phyloP scores from a whole-genome alignment of 371 early-diverging fungal genomes.

The Coemansia sp. region DNA sequence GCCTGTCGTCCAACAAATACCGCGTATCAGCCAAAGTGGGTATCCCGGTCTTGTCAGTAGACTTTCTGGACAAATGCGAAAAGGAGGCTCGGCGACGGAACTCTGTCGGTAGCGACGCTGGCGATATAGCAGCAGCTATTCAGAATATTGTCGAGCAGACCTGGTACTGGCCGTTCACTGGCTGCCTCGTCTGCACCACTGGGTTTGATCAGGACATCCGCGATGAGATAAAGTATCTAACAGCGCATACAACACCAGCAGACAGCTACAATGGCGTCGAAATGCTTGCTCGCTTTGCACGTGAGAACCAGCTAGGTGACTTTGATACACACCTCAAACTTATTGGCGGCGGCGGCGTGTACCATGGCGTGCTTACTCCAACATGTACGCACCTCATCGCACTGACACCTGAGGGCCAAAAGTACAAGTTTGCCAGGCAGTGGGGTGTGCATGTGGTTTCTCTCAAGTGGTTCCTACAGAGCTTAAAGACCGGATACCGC shows the following conservation, averaged over 20 bases:
- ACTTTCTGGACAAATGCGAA: constrained; percentile 40
- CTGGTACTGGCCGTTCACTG: constrained; percentile 39
- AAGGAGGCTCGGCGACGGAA: constrained; percentile 12
- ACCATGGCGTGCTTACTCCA: constrained; percentile 31
- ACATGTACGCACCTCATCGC: constrained; percentile 51
- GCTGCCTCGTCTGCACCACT: constrained; percentile 48
- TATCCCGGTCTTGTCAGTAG: constrained; percentile 37
- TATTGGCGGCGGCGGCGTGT: constrained; percentile 49
- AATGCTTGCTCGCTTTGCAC: background rate
- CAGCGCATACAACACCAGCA: background rate
- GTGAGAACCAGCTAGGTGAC: background rate
- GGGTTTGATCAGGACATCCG: constrained; percentile 40
- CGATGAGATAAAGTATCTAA: constrained; percentile 27
- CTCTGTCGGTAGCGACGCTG: background rate
- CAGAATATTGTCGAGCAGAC: constrained; percentile 17
- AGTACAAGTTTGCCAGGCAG: constrained; percentile 45
- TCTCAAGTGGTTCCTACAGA: constrained; percentile 40
- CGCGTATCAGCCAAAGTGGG: constrained; percentile 33
- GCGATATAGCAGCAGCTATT: background rate
- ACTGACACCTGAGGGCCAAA: constrained; percentile 21
- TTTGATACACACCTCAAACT: background rate
- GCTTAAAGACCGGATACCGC: constrained; percentile 26
- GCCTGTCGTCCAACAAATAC: constrained; percentile 31
- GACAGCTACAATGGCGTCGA: background rate
- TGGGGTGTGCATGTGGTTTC: constrained; percentile 45